These are phyloP conservation scores for Microsporum ferrugineum DNA, from an alignment of 2,329 filamentous ascomycete genomes.

Conservation along the genomic window DNA sequence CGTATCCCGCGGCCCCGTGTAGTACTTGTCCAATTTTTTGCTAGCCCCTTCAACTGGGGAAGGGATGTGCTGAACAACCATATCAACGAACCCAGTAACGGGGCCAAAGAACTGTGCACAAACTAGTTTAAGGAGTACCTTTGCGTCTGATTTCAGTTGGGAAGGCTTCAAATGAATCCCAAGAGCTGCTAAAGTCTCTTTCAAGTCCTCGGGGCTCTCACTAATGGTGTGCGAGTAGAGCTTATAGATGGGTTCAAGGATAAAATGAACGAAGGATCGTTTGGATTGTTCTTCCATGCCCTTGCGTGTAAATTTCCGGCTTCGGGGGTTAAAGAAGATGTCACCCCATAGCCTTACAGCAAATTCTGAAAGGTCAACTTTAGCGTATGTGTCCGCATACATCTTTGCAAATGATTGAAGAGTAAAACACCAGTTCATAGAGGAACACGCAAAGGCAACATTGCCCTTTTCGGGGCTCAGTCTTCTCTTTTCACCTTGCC, in stretches of 20 bases:
- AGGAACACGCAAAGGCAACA: conserved; percentile 88
- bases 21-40: conserved; percentile 70
- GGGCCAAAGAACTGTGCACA: conserved; percentile 94
- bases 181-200: conserved; percentile 62
- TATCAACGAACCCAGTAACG: conserved; percentile 84
- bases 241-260: conserved; percentile 96
- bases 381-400: conserved; percentile 81
- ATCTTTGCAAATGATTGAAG: conserved; percentile 88
- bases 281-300: conserved; percentile 66
- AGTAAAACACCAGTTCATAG: conserved; percentile 95
- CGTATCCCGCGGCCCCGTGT: conserved; percentile 78
- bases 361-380: conserved; percentile 73
- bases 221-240: conserved; percentile 91
- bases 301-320: conserved; percentile 85
- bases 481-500: conserved; percentile 64
- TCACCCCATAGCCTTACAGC: conserved; percentile 85
- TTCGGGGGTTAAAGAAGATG: conserved; percentile 86
- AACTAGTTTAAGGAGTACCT: conserved; percentile 73
- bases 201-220: conserved; percentile 74
- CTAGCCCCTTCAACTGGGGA: conserved; percentile 71
- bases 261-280: conserved; percentile 84
- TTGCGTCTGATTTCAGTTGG: conserved; percentile 82
- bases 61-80: conserved; percentile 81
- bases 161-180: conserved; percentile 84
- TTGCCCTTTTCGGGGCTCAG: conserved; percentile 95